phyloP scores from a whole-genome alignment of 2,329 filamentous ascomycete species.

The Bipolaris oryzae region DNA sequence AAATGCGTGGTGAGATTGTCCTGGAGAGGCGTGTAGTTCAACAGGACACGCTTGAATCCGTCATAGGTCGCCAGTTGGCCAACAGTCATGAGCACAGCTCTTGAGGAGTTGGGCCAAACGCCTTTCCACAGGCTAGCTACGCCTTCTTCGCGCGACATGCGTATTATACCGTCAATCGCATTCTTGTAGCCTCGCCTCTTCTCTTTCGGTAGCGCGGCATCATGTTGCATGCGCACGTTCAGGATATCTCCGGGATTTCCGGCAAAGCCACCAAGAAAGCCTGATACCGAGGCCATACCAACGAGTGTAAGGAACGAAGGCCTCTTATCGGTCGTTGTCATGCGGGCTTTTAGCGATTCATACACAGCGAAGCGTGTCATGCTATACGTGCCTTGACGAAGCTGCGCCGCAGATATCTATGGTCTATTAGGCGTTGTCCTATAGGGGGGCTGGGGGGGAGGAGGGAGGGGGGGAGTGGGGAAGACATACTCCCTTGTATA shows the following conservation, averaged over 20 bases:
- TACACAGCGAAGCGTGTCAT: slow-evolving; percentile 97
- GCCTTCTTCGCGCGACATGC: slow-evolving; percentile 89
- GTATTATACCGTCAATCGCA: slow-evolving; percentile 81
- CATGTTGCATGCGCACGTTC: slow-evolving; percentile 98
- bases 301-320: slow-evolving; percentile 79
- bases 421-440: not conserved
- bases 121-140: slow-evolving; percentile 77
- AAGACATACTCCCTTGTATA: slow-evolving; percentile 77
- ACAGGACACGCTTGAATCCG: slow-evolving; percentile 73
- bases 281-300: slow-evolving; percentile 80
- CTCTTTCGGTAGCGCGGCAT: slow-evolving; percentile 72
- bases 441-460: too few species aligned
- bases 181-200: slow-evolving; percentile 87
- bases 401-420: slow-evolving; percentile 82
- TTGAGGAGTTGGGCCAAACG: slow-evolving; percentile 79
- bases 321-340: slow-evolving; percentile 58
- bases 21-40: slow-evolving; percentile 67
- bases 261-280: slow-evolving; percentile 84
- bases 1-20: slow-evolving; percentile 80
- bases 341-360: slow-evolving; percentile 82
- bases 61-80: slow-evolving; percentile 86
- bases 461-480: not conserved
- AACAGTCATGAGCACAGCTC: slow-evolving; percentile 87
- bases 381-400: slow-evolving; percentile 92
- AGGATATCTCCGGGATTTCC: slow-evolving; percentile 96